Evolutionary conservation across 805 yeast species (phyloP).

Genomic region (Candida michaelii): DNA sequence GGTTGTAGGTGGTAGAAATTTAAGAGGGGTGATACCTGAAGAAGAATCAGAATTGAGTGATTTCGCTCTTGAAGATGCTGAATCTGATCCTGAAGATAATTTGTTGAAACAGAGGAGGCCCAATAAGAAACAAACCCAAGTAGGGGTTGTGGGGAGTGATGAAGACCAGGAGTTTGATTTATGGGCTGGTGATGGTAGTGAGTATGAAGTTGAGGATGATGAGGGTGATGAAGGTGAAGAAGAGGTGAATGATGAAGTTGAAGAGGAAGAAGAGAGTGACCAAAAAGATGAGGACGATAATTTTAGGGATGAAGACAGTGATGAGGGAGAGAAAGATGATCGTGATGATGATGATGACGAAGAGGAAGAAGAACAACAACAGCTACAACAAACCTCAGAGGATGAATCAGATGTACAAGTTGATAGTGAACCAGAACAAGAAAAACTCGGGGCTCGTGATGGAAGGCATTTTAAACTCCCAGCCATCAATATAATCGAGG

Average conservation of each 20-base stretch:
- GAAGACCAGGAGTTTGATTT: background rate
- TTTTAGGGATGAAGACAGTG: background rate
- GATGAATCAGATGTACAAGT: background rate
- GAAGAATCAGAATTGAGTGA: background rate
- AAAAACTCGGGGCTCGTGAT: background rate
- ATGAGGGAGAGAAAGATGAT: background rate
- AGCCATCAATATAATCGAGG: background rate
- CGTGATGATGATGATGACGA: conserved; percentile 28
- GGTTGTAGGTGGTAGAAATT: background rate
- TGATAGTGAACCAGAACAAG: background rate
- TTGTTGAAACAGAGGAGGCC: background rate
- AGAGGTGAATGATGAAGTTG: conserved; percentile 11
- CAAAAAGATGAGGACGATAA: no score
- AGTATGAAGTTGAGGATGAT: background rate
- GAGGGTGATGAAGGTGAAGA: background rate
- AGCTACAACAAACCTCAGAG: no score
- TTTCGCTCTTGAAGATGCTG: background rate
- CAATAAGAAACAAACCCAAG: background rate
- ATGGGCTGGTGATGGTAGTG: background rate
- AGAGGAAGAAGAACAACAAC: conserved; percentile 34
- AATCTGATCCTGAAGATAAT: background rate
- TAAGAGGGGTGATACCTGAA: background rate
- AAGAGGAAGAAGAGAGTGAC: conserved; percentile 44
- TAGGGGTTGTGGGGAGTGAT: background rate
- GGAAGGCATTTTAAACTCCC: background rate